Base-by-base conservation (phyloP, 1,284 basidiomycete genomes). In the Peniophora sp. region DNA sequence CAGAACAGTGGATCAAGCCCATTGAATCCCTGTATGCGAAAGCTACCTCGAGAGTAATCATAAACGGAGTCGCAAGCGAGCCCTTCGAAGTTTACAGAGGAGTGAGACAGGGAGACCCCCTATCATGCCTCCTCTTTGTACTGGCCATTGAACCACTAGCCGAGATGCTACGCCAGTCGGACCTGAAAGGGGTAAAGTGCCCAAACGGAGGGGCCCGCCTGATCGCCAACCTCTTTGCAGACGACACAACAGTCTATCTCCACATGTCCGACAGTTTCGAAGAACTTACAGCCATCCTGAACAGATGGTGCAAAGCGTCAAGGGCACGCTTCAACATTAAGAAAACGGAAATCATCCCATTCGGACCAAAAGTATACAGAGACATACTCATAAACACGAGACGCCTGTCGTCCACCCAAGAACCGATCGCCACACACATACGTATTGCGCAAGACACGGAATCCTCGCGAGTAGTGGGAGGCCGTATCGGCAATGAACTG, bases 331-430 rank as follows among this genome's bases (percentile, higher is more conserved):
- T 71, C 51, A 71, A 72, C 52, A 53, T 57, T 0, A 47, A 48
- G 1, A 71, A 71, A 51, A 71, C 67, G 0, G 64, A 67, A 50
- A 59, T 68, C 0, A 59, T 72, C 6, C 69, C 66, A 0, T 58
- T 69, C 0, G 67, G 68, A 2, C 11, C 34, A 0, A 1, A 0
- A 11, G 12, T 1, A 0, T 43, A 53, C 47, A 6, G 50, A 22
- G 1, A 8, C 1, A 1, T 1, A 1, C 10, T 51, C 1, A n/a
- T 52, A 12, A n/a, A 19, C 43, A 50, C 22, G 2, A 32, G 54
- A 5, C 44, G 20, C 17, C 20, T 53, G 6, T 27, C 48, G 34
- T 36, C 41, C 0, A 3, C 41, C 0, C 24, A 53, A 20, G 3
- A 9, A 1, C 12, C 8, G 0, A 2, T 57, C 2, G 24, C 50